Base-by-base conservation (phyloP, 2,329 filamentous ascomycete species). In the Cercospora zeae-maydis region DNA sequence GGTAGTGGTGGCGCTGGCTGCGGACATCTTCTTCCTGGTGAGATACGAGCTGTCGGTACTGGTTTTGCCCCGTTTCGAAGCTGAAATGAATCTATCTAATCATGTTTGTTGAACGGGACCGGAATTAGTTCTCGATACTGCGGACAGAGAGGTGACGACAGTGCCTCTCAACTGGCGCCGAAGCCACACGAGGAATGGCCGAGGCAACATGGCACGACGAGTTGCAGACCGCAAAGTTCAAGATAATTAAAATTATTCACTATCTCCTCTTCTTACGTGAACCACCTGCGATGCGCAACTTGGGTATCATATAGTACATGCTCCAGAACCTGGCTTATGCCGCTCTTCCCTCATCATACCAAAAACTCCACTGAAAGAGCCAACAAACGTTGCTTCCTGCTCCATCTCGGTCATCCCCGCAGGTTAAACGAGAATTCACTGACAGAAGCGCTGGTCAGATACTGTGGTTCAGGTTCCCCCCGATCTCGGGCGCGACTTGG, bases 341-440 rank as follows among this genome's bases (percentile, higher is more conserved):
- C 42, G 52, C 33, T 36, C 11, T 19, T 19, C 16, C 31, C 19
- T 36, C 13, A 24, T 16, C 52, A 55, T 14, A 55, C 52, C 36
- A 27, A 55, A 55, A 13, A 47, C 13, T 49, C 21, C 21, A 49
- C 21, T 27, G 21, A 49, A 49, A 14, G 42, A 49, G 21, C 27
- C 27, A 13, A 19, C 21, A 49, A 27, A 49, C 42, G 42, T 49
- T 27, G 19, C 49, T 19, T 31, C 49, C n/a, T 34, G 33, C 16
- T 16, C 27, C 16, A 31, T 33, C 7, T 53, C 49, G 30, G 2
- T 57, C 49, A 66, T 4, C 57, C 61, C 21, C 65, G 63, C 36
- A 67, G 42, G 31, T 66, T 64, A 55, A 67, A 67, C 3, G 68
- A 70, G 61, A 70, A 69, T 31, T 70, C 68, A 49, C 68, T 70